Evolutionary conservation across 2,329 filamentous ascomycete species (phyloP).

Genomic region (Incumbomyces delicatus): DNA sequence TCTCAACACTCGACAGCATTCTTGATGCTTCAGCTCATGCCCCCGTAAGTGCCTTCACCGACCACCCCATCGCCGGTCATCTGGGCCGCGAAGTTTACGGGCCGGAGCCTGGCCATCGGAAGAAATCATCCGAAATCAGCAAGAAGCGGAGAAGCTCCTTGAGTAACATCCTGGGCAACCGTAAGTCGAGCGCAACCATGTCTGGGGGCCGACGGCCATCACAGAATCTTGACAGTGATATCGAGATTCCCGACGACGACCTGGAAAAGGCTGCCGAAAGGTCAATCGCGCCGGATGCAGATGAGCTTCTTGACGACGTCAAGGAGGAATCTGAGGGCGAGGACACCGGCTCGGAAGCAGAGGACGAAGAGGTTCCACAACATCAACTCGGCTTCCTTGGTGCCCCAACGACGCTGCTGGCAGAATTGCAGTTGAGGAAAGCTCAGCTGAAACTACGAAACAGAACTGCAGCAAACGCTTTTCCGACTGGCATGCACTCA

Average conservation of each 20-base stretch:
- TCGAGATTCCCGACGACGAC: conserved; percentile 15
- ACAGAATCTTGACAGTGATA: conserved; percentile 10
- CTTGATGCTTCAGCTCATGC: conserved; percentile 80
- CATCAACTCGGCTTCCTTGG: conserved; percentile 46
- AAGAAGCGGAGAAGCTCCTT: conserved; percentile 26
- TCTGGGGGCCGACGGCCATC: conserved; percentile 9
- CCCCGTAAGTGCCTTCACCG: conserved; percentile 83
- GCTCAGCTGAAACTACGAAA: conserved; percentile 75
- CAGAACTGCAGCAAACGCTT: conserved; percentile 52
- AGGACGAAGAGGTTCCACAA: conserved; percentile 36
- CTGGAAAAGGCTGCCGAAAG: conserved; percentile 14
- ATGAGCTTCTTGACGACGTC: conserved; percentile 14
- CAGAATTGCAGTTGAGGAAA: conserved; percentile 85
- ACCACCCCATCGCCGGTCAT: conserved; percentile 72
- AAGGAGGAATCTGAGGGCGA: not conserved
- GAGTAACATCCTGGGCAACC: conserved; percentile 21
- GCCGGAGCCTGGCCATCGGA: conserved; percentile 20
- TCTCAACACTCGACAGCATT: conserved; percentile 81
- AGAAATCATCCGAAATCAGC: conserved; percentile 22
- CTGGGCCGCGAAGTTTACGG: conserved; percentile 69
- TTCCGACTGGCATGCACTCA: conserved; percentile 73
- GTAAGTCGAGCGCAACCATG: conserved; percentile 17
- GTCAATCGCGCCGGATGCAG: conserved; percentile 17
- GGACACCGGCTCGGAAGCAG: conserved; percentile 26
- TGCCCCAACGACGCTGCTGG: conserved; percentile 78